Evolutionary conservation across 2,329 filamentous ascomycete species (phyloP).

Genomic region (Aspergillus niger): DNA sequence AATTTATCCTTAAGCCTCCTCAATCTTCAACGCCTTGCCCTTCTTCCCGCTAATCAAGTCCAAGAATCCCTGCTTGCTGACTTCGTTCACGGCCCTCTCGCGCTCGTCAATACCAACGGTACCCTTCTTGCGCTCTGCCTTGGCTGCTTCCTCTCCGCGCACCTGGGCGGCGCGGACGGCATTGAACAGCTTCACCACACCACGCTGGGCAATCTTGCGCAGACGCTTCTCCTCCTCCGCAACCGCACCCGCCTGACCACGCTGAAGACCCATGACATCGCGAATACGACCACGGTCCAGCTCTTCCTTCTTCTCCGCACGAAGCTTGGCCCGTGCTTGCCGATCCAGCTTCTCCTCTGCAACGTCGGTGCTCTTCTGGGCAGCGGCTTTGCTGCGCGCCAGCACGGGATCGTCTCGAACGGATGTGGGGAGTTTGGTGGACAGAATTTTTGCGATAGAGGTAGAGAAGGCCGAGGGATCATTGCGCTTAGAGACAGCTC

Average conservation of each 20-base stretch:
- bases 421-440: constrained; percentile 79
- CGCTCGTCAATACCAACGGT: constrained; percentile 76
- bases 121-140: constrained; percentile 66
- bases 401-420: constrained; percentile 90
- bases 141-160: constrained; percentile 75
- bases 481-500: constrained; percentile 69
- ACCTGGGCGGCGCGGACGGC: constrained; percentile 91
- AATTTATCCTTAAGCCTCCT: constrained; percentile 41
- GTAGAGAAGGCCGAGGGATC: constrained; percentile 89
- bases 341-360: constrained; percentile 77
- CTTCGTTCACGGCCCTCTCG: constrained; percentile 88
- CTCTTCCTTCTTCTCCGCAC: constrained; percentile 76
- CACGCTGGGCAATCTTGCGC: constrained; percentile 84
- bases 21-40: constrained; percentile 51
- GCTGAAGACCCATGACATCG: constrained; percentile 73
- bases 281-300: constrained; percentile 84
- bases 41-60: constrained; percentile 73
- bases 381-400: constrained; percentile 74
- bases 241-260: constrained; percentile 54
- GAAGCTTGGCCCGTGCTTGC: constrained; percentile 76
- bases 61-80: constrained; percentile 95
- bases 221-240: constrained; percentile 75
- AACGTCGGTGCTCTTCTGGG: constrained; percentile 69
- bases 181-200: constrained; percentile 96
- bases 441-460: constrained; percentile 89